These are phyloP conservation scores for Apiospora arundinis DNA, from an alignment of 2,329 filamentous ascomycete species.

Conservation along the genomic window DNA sequence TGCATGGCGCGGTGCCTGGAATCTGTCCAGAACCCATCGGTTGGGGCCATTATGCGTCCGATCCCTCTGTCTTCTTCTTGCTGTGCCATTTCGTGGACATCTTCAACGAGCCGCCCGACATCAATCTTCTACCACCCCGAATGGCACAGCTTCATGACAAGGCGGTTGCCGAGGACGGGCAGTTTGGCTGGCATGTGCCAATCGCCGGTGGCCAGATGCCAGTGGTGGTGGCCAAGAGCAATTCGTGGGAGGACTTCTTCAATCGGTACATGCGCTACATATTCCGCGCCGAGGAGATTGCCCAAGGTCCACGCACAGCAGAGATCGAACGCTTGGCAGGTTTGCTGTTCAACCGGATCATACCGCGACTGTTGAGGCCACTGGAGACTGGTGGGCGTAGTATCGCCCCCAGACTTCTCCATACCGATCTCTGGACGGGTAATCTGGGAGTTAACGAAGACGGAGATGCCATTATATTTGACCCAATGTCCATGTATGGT, in stretches of 20 bases:
- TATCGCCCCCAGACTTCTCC: background rate
- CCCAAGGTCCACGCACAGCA: background rate
- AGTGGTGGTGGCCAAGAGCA: background rate
- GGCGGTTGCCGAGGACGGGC: background rate
- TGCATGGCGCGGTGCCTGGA: slow-evolving; percentile 18
- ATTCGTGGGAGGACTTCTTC: background rate
- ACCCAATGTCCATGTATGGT: background rate
- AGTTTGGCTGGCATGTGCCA: background rate
- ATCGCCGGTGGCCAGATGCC: background rate
- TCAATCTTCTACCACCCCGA: background rate
- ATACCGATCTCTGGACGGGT: background rate
- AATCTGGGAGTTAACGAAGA: background rate
- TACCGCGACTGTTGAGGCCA: background rate
- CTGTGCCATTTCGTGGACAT: background rate
- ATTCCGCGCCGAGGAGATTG: background rate
- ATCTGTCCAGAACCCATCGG: slow-evolving; percentile 9
- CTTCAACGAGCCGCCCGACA: background rate
- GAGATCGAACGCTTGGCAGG: background rate
- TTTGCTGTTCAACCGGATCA: background rate
- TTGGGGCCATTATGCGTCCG: background rate
- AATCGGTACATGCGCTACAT: background rate
- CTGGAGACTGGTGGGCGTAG: background rate
- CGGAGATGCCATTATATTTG: background rate
- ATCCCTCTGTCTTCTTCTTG: background rate
- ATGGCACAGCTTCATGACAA: background rate